Conservation (phyloP, 306 rosid genomes). For the Pyrus betulifolia region DNA sequence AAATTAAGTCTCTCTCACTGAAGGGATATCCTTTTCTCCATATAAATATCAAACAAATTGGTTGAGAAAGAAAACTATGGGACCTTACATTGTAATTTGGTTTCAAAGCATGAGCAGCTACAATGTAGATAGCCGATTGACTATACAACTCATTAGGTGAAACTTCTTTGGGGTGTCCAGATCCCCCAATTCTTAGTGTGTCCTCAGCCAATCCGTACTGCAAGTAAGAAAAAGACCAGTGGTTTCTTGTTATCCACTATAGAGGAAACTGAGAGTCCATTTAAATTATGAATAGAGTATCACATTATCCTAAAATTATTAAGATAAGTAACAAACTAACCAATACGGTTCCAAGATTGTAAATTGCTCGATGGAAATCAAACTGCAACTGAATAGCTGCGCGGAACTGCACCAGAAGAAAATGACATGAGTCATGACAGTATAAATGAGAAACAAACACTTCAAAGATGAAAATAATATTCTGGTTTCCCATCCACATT, state of each 20-base stretch:
- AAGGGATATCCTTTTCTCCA: neutral
- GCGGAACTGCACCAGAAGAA: conserved; percentile 74
- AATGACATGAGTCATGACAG: conserved; percentile 8
- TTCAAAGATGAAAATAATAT: conserved; percentile 8
- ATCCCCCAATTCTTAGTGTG: conserved; percentile 87
- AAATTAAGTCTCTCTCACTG: neutral
- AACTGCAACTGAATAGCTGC: conserved; percentile 94
- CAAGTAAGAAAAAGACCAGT: conserved; percentile 10
- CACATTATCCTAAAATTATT: conserved; percentile 8
- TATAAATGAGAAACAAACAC: neutral
- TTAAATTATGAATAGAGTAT: neutral
- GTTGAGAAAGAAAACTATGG: conserved; percentile 7
- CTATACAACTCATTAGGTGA: conserved; percentile 90
- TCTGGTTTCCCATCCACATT: conserved; percentile 12
- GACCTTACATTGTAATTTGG: conserved; percentile 79
- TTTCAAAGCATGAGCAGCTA: conserved; percentile 97
- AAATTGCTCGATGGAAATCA: conserved; percentile 98
- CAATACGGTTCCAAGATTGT: conserved; percentile 99
- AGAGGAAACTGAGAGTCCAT: neutral
- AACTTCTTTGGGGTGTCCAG: conserved; percentile 56
- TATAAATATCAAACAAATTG: neutral
- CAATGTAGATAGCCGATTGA: conserved; percentile 97
- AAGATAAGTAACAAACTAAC: conserved; percentile 42
- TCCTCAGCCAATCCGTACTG: conserved; percentile 99
- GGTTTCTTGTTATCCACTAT: neutral